phyloP scores from a whole-genome alignment of 805 yeast species.

The Candida rishiriensis region DNA sequence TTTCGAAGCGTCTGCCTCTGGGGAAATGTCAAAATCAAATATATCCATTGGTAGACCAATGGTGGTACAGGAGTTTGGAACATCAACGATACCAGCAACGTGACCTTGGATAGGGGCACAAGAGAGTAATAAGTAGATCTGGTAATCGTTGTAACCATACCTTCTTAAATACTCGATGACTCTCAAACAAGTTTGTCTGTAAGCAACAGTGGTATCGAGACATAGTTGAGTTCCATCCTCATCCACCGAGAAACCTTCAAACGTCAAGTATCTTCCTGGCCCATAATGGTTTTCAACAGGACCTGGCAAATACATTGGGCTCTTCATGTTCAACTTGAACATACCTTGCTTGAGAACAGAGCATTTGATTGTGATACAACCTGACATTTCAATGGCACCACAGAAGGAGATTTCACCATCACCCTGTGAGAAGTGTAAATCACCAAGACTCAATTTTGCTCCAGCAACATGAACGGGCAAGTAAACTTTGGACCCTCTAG shows the following conservation, averaged over 20 bases:
- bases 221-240: conserved; percentile 42
- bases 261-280: conserved; percentile 44
- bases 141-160: conserved; percentile 49
- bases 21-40: conserved; percentile 44
- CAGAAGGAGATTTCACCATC: conserved; percentile 52
- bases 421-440: conserved; percentile 48
- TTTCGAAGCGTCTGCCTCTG: conserved; percentile 29
- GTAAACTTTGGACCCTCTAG: conserved; percentile 45
- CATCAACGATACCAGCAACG: conserved; percentile 48
- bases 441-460: conserved; percentile 45
- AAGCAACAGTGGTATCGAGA: conserved; percentile 47
- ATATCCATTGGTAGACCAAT: conserved; percentile 49
- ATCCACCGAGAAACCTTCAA: conserved; percentile 51
- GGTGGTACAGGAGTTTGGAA: conserved; percentile 50
- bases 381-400: conserved; percentile 53
- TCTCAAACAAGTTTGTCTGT: conserved; percentile 45
- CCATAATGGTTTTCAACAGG: conserved; percentile 46
- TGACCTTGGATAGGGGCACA: conserved; percentile 50
- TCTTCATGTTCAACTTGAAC: conserved; percentile 34
- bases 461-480: conserved; percentile 45
- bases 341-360: conserved; percentile 40
- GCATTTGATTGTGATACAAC: conserved; percentile 39
- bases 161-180: conserved; percentile 46
- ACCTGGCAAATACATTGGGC: conserved; percentile 46
- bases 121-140: conserved; percentile 40